A percentile compares a stretch with the other conserved stretches of the same genome.
Conservation (phyloP, 1,284 basidiomycete species). For the Naganishia albida region DNA sequence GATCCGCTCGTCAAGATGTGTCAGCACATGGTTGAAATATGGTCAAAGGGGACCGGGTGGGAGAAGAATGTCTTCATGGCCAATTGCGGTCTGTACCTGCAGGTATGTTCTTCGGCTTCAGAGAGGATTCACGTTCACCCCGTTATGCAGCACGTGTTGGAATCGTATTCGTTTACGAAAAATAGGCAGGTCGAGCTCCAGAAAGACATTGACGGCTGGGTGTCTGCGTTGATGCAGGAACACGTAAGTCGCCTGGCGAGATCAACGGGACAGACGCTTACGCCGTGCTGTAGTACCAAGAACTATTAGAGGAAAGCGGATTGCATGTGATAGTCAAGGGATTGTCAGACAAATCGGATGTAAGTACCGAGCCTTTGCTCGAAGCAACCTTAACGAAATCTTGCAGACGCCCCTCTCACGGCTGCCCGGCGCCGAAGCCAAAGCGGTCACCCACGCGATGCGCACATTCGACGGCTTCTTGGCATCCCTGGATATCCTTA, state of each 20-base stretch:
- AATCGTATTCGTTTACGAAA: constrained; percentile 70
- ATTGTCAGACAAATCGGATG: constrained; percentile 61
- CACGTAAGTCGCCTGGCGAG: constrained; percentile 64
- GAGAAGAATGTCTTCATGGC: constrained; percentile 77
- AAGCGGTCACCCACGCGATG: constrained; percentile 47
- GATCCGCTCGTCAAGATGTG: constrained; percentile 81
- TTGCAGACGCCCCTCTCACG: constrained; percentile 62
- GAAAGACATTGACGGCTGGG: constrained; percentile 64
- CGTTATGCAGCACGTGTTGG: constrained; percentile 63
- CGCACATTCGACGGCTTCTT: constrained; percentile 55
- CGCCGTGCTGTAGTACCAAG: constrained; percentile 62
- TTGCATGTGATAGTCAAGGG: constrained; percentile 66
- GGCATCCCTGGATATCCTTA: constrained; percentile 53
- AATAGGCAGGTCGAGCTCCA: constrained; percentile 65
- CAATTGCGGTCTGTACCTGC: constrained; percentile 78
- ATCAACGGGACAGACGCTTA: background rate
- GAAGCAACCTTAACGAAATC: background rate
- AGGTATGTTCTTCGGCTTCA: constrained; percentile 57
- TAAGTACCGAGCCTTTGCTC: constrained; percentile 49
- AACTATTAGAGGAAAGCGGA: constrained; percentile 72
- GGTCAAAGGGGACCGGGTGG: constrained; percentile 62
- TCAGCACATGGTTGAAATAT: constrained; percentile 65
- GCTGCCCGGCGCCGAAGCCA: constrained; percentile 48
- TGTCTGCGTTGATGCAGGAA: constrained; percentile 69
- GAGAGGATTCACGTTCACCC: too few relatives aligned